A percentile compares a stretch with the other conserved stretches of the same genome.
Conservation (phyloP, 257 asterid genomes). For the Solanum sitiens region DNA sequence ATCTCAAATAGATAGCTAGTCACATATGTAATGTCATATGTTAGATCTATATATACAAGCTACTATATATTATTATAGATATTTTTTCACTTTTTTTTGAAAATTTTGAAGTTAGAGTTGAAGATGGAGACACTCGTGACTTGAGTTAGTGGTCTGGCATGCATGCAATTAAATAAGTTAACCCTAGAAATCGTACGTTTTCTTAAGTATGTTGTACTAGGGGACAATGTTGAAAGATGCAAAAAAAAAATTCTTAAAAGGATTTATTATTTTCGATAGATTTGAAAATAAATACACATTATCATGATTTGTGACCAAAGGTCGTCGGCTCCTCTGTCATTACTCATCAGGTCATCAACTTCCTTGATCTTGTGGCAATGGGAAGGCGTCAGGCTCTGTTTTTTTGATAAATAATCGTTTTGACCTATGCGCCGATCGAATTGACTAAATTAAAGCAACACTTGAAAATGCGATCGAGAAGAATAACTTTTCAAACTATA, state of each 20-base stretch:
- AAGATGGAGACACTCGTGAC: not conserved
- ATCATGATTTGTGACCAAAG: not conserved
- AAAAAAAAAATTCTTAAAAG: too few relatives aligned
- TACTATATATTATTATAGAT: too few relatives aligned
- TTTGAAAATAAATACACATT: not conserved
- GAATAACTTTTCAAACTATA: not conserved
- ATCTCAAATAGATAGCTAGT: too few relatives aligned
- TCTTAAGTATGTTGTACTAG: not conserved
- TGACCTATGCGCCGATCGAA: not conserved
- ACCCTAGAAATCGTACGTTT: not conserved
- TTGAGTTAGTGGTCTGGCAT: not conserved
- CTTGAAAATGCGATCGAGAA: not conserved
- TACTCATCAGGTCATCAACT: not conserved
- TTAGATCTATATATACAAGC: not conserved
- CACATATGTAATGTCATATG: too few relatives aligned
- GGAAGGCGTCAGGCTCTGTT: not conserved
- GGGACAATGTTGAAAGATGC: not conserved
- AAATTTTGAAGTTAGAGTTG: not conserved
- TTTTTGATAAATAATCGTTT: too few relatives aligned
- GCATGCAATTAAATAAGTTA: not conserved
- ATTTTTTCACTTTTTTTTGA: not conserved
- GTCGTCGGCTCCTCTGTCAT: not conserved
- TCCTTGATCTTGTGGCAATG: not conserved
- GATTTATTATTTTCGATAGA: not conserved
- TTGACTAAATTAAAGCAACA: not conserved